Conservation (phyloP, 139 green algal species). For the Ettlia oleoabundans region DNA sequence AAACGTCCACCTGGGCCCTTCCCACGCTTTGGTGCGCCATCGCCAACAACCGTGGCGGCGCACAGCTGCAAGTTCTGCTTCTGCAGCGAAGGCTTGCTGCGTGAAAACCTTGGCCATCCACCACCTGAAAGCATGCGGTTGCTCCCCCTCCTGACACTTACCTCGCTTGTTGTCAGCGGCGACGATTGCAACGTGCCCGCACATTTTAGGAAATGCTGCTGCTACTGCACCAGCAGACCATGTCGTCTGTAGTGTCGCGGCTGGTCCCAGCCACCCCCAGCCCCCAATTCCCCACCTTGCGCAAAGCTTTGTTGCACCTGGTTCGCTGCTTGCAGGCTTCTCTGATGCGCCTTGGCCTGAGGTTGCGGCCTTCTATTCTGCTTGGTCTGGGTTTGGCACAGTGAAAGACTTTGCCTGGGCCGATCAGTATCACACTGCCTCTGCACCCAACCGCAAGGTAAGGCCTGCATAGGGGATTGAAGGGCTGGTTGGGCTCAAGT, state of each 20-base stretch:
- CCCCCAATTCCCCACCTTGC: background rate
- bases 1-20: conserved; percentile 2
- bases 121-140: too few species aligned
- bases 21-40: conserved; percentile 44
- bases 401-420: conserved; percentile 88
- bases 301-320: background rate
- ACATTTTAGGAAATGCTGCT: background rate
- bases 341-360: conserved; percentile 44
- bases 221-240: background rate
- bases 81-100: too few species aligned
- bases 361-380: conserved; percentile 86
- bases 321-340: conserved; percentile 29
- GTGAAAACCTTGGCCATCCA: too few species aligned
- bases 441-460: conserved; percentile 83
- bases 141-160: too few species aligned
- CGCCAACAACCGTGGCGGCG: too few species aligned
- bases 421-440: conserved; percentile 84
- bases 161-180: too few species aligned
- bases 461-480: background rate
- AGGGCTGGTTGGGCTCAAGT: too few species aligned
- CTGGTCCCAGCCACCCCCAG: background rate
- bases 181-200: background rate
- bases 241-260: background rate
- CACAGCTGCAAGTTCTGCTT: too few species aligned
- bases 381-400: conserved; percentile 85